phyloP scores from a whole-genome alignment of 2,329 filamentous ascomycete species.

The Claviceps sp. region DNA sequence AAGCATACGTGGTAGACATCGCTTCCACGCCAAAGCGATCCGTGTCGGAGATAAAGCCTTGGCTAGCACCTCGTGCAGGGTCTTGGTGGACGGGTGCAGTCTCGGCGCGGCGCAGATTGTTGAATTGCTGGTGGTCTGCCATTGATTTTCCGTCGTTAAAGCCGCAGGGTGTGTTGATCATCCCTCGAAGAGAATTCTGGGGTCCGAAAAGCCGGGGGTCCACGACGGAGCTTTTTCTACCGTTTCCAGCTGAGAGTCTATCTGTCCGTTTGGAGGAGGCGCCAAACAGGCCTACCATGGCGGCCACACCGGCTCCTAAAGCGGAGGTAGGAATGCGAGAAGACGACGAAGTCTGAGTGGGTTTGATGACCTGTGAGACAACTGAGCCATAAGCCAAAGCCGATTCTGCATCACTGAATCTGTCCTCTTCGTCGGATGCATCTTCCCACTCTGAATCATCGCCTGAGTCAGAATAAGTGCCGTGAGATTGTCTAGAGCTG shows the following conservation, averaged over 20 bases:
- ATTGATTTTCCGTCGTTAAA: slow-evolving; percentile 27
- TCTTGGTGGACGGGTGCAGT: slow-evolving; percentile 10
- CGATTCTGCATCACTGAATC: slow-evolving; percentile 25
- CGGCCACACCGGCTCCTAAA: slow-evolving; percentile 14
- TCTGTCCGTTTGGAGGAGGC: slow-evolving; percentile 2
- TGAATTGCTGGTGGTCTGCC: slow-evolving; percentile 14
- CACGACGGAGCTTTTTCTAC: slow-evolving; percentile 35
- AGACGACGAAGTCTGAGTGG: slow-evolving; percentile 1
- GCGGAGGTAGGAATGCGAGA: slow-evolving; percentile 13
- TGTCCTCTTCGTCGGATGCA: slow-evolving; percentile 32
- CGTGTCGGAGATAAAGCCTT: slow-evolving; percentile 53
- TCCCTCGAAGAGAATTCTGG: slow-evolving; percentile 45
- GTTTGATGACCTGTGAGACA: slow-evolving; percentile 13
- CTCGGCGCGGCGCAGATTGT: slow-evolving; percentile 11
- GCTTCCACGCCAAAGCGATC: slow-evolving; percentile 44
- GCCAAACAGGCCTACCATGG: slow-evolving; percentile 1
- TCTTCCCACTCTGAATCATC: slow-evolving; percentile 46
- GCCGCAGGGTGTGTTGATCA: slow-evolving; percentile 37
- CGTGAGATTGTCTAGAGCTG: slow-evolving; percentile 24
- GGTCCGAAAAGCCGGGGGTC: slow-evolving; percentile 47
- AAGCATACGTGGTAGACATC: slow-evolving; percentile 32
- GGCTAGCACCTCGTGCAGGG: slow-evolving; percentile 49
- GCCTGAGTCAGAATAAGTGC: slow-evolving; percentile 18
- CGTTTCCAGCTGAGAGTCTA: slow-evolving; percentile 9
- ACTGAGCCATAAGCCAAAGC: slow-evolving; percentile 23